Conservation (phyloP, 2,329 filamentous ascomycete genomes). For the Huntiella savannae region DNA sequence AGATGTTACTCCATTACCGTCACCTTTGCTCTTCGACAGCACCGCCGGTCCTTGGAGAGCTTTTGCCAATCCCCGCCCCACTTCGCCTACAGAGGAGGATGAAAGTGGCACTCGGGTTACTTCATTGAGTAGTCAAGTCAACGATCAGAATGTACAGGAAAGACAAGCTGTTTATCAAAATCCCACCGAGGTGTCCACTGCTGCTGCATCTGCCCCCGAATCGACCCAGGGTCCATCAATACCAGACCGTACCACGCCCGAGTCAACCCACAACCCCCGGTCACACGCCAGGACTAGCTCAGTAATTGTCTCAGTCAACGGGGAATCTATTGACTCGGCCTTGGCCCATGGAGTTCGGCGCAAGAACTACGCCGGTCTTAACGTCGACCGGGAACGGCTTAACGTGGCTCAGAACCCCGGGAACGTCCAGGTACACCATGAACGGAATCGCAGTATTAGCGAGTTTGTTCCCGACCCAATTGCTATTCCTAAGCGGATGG, state of each 20-base stretch:
- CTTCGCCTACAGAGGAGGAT: slow-evolving; percentile 13
- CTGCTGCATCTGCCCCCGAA: too few relatives aligned
- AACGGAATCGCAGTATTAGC: slow-evolving; percentile 66
- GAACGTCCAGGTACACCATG: slow-evolving; percentile 23
- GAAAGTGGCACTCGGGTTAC: too few relatives aligned
- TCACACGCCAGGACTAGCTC: slow-evolving; percentile 15
- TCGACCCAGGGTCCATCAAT: too few relatives aligned
- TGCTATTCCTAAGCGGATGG: slow-evolving; percentile 49
- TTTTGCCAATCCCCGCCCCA: slow-evolving; percentile 17
- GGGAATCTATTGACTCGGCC: slow-evolving; percentile 32
- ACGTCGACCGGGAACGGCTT: slow-evolving; percentile 1
- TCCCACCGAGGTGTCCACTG: neutral
- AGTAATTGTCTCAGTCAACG: slow-evolving; percentile 29
- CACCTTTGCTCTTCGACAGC: slow-evolving; percentile 46
- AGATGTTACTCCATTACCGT: slow-evolving; percentile 61
- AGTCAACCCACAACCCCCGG: slow-evolving; percentile 27
- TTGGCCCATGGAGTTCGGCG: slow-evolving; percentile 35
- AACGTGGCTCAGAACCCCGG: slow-evolving; percentile 7
- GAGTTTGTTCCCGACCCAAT: slow-evolving; percentile 65
- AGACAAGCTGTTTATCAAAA: too few relatives aligned
- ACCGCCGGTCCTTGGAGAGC: slow-evolving; percentile 49
- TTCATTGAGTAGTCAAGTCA: neutral
- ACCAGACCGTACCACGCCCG: slow-evolving; percentile 17
- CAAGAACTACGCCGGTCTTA: slow-evolving; percentile 34
- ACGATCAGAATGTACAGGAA: neutral